Evolutionary conservation across 495 filamentous ascomycete genomes (phyloP), one percentile per base, ranked within the genome.

Genomic region (Aspergillus diversus): DNA sequence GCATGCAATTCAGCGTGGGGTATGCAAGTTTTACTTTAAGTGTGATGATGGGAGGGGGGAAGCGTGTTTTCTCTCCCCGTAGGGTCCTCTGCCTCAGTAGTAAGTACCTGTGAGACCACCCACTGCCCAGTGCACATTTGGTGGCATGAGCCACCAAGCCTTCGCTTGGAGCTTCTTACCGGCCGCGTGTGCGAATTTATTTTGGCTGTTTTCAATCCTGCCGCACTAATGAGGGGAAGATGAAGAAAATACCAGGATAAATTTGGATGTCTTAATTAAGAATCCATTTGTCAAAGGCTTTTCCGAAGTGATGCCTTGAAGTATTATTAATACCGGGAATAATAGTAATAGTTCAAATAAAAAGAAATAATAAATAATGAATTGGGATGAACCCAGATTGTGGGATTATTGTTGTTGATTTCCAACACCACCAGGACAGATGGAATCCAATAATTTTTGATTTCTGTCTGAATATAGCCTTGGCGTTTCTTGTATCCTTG

Each of bases 1-100:
- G 48, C 47, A 63, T 65, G 63, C 63, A 61, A 55, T 57, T 63
- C 53, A 62, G 58, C 59, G 68, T 70, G 64, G 68, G 64, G 64
- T 69, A 65, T 65, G 64, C 61, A 59, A 54, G 56, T 69, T 69
- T 61, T 66, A 63, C 57, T 42, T 56, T n/a, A 13, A 63, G 53
- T 46, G 51, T 34, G 31, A 54, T 50, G 47, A 50, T 13, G 47
- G 21, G 46, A 21, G 46, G 5, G 50, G 51, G 59, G 64, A 50
- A 58, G 61, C 58, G n/a, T 27, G 32, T 55, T 49, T 55, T 49
- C 59, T 62, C 43, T 60, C 52, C 21, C 55, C 39, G 55, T 55
- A 66, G 53, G 58, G 53, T 57, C 57, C 35, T 60, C 42, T 47
- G 46, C 15, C 46, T 34, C 47, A 43, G 34, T 9, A 27, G 50